Evolutionary conservation across 495 filamentous ascomycete species (phyloP), one percentile per base, ranked within the genome.

Genomic region (Trichodelitschia bisporula): DNA sequence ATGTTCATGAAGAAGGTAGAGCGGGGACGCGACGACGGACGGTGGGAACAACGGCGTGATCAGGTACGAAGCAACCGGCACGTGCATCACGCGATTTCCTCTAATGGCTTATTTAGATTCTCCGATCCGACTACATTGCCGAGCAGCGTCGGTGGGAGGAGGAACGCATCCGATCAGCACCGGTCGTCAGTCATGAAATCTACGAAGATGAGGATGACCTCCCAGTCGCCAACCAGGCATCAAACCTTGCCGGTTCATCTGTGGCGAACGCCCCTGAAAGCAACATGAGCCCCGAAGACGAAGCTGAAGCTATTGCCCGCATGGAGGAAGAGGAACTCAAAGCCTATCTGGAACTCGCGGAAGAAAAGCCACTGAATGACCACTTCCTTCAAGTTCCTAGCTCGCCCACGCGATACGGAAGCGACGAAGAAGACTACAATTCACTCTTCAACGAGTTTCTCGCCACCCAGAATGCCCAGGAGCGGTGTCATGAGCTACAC

Each of bases 1-100:
- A 39, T 75, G 31, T 97, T 89, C 40, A 50, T 93, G 18, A 66
- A 72, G 40, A 76, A 71, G 30, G 70, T 92, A n/a, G 57, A 67
- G 41, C 64, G 69, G 37, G 61, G 64, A 21, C 56, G 70, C 2
- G 76, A 90, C 4, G 67, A 77, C 10, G 57, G 50, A 42, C 42
- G 59, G 47, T 66, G 71, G 63, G 47, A 70, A 49, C 34, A 64
- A 48, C 56, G 78, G 53, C 64, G 66, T 23, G 78, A 92, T 34
- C 73, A 89, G 60, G 68, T 89, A 55, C 17, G 51, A 9, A 21
- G 5, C 12, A n/a, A n/a, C n/a, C n/a, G n/a, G n/a, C n/a, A n/a
- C n/a, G n/a, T n/a, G n/a, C n/a, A n/a, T n/a, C n/a, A n/a, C n/a
- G n/a, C n/a, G n/a, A n/a, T n/a, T n/a, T 15, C 5, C 27, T 28